Conservation (phyloP, 192 early-diverging fungal species). For the Podila epicladia region DNA sequence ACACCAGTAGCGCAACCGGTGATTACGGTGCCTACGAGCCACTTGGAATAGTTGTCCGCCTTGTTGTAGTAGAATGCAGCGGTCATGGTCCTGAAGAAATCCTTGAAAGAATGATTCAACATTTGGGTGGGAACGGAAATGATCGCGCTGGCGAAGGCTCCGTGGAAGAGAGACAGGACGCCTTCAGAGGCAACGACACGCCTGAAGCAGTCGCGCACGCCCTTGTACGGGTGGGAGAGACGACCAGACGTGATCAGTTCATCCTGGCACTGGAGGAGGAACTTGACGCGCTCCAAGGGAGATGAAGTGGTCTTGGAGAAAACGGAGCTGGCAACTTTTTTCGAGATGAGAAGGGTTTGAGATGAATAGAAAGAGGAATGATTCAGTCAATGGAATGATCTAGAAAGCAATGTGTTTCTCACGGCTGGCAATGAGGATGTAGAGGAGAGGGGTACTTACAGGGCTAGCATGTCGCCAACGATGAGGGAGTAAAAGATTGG, state of each 20-base stretch:
- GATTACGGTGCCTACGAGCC: conserved; percentile 91
- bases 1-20: conserved; percentile 96
- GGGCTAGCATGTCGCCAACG: too few relatives aligned
- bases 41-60: conserved; percentile 80
- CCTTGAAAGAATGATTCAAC: conserved; percentile 96
- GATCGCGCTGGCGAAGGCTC: conserved; percentile 93
- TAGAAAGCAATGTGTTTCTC: too few relatives aligned
- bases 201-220: conserved; percentile 90
- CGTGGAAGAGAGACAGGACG: conserved; percentile 78
- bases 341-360: background rate
- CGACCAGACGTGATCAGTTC: conserved; percentile 85
- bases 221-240: conserved; percentile 87
- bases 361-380: background rate
- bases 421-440: too few relatives aligned
- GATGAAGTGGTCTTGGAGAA: conserved; percentile 98
- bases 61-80: conserved; percentile 67
- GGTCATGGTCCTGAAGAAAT: conserved; percentile 96
- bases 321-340: conserved; percentile 95
- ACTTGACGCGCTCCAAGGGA: conserved; percentile 99
- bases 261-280: conserved; percentile 94
- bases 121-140: conserved; percentile 98
- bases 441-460: too few relatives aligned
- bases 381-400: background rate
- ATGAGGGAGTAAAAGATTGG: too few relatives aligned
- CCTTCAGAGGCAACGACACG: conserved; percentile 89